Evolutionary conservation across 805 yeast species (phyloP).

Genomic region (Suhomyces kilbournensis): DNA sequence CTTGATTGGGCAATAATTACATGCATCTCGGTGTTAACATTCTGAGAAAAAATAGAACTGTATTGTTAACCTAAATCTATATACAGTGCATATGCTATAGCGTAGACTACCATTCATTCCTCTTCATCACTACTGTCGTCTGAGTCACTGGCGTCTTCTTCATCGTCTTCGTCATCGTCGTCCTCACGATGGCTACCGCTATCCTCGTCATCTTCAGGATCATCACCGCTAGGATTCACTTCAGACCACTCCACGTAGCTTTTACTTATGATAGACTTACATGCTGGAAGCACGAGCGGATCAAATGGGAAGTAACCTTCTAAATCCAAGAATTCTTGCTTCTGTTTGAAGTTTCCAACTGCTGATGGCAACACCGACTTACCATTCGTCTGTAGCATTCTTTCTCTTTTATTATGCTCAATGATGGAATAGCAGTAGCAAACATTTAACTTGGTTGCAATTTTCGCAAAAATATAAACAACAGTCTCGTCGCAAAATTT

Average conservation of each 20-base stretch:
- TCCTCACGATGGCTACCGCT: conserved; percentile 28
- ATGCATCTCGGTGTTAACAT: background rate
- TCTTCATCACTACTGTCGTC: conserved; percentile 25
- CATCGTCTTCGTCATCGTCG: conserved; percentile 22
- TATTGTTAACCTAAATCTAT: background rate
- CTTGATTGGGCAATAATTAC: background rate
- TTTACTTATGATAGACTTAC: conserved; percentile 52
- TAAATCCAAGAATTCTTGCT: conserved; percentile 81
- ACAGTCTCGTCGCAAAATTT: conserved; percentile 93
- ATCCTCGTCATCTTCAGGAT: conserved; percentile 52
- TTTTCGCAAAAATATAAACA: conserved; percentile 87
- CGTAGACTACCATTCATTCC: background rate
- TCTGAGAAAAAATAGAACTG: background rate
- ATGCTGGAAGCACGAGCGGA: conserved; percentile 71
- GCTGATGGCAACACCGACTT: conserved; percentile 31
- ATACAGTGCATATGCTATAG: background rate
- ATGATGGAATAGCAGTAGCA: conserved; percentile 93
- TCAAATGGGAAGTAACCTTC: conserved; percentile 98
- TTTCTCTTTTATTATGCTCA: conserved; percentile 79
- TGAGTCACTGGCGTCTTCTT: conserved; percentile 4
- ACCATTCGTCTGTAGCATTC: conserved; percentile 47
- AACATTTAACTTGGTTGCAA: conserved; percentile 84
- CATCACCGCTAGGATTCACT: conserved; percentile 51
- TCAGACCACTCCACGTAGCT: conserved; percentile 71
- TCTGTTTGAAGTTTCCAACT: conserved; percentile 48